phyloP scores from a whole-genome alignment of 2,329 filamentous ascomycete genomes.

The Trichoderma sp. region DNA sequence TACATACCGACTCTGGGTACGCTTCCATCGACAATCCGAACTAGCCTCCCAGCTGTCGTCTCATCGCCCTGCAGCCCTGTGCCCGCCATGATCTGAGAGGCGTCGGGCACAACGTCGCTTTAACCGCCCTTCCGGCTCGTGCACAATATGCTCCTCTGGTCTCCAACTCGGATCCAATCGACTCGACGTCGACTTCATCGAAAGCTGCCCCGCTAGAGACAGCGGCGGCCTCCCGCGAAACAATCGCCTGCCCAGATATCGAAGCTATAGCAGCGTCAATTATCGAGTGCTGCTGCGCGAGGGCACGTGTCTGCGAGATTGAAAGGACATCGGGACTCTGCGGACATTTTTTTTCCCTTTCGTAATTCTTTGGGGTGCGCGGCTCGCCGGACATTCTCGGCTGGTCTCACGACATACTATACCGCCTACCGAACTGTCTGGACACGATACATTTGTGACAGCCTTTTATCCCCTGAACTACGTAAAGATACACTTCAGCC shows the following conservation, averaged over 20 bases:
- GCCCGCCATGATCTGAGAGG: slow-evolving; percentile 29
- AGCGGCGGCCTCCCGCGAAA: slow-evolving; percentile 29
- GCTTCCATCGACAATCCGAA: slow-evolving; percentile 2
- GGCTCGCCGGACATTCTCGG: neutral
- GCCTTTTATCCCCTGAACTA: neutral
- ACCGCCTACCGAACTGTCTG: neutral
- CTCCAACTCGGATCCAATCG: slow-evolving; percentile 25
- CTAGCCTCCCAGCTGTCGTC: slow-evolving; percentile 18
- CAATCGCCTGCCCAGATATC: neutral
- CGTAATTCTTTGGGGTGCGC: neutral
- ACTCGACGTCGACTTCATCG: slow-evolving; percentile 25
- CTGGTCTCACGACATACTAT: neutral
- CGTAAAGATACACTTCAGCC: neutral
- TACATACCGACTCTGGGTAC: neutral
- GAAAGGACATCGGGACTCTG: neutral
- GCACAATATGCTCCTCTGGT: slow-evolving; percentile 30
- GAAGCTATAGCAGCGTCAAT: slow-evolving; percentile 19
- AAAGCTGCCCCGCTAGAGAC: slow-evolving; percentile 28
- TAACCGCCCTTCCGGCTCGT: slow-evolving; percentile 13
- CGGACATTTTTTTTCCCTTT: neutral
- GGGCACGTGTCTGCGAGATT: slow-evolving; percentile 13
- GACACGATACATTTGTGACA: neutral
- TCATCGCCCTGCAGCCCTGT: slow-evolving; percentile 17
- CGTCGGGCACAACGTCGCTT: slow-evolving; percentile 8
- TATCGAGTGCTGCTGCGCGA: neutral